phyloP scores from a whole-genome alignment of 2,329 filamentous ascomycete genomes.

The Calonectria multiphialidica region DNA sequence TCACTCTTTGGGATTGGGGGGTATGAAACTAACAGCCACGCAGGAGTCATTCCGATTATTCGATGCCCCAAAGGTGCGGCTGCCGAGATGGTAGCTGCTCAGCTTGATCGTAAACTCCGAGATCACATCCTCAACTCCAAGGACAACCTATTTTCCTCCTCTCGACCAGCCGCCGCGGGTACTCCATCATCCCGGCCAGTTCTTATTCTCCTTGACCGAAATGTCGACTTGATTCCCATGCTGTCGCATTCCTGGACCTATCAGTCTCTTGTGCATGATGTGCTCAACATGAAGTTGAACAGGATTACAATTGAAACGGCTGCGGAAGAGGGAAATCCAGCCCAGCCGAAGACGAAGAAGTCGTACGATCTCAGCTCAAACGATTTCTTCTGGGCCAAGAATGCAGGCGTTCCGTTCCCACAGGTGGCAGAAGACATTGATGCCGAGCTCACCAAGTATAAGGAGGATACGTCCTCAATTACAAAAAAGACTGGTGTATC shows the following conservation, averaged over 20 bases:
- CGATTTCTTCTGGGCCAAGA: constrained; percentile 97
- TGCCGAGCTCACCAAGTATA: constrained; percentile 91
- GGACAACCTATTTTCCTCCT: constrained; percentile 90
- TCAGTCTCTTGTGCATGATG: constrained; percentile 83
- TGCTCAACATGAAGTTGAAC: constrained; percentile 76
- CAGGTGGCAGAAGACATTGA: constrained; percentile 98
- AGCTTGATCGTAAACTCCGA: constrained; percentile 93
- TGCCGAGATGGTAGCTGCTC: constrained; percentile 93
- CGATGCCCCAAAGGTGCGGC: constrained; percentile 92
- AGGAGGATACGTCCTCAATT: constrained; percentile 93
- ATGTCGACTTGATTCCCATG: constrained; percentile 97
- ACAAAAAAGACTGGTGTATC: constrained; percentile 95
- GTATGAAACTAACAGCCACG: constrained; percentile 16
- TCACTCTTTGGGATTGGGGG: not conserved
- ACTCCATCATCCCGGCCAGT: constrained; percentile 85
- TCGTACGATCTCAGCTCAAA: constrained; percentile 89
- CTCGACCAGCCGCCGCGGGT: constrained; percentile 67
- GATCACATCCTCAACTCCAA: constrained; percentile 98
- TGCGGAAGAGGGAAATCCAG: constrained; percentile 80
- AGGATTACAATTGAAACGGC: constrained; percentile 92
- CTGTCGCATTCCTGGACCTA: constrained; percentile 91
- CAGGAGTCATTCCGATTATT: constrained; percentile 93
- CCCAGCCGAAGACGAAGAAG: constrained; percentile 84
- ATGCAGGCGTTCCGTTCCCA: constrained; percentile 90
- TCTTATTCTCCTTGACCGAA: constrained; percentile 92